A percentile compares a stretch with the other conserved stretches of the same genome.
These are phyloP conservation scores for Auriscalpium orientale DNA, from an alignment of 768 basidiomycete species.

Conservation along the genomic window DNA sequence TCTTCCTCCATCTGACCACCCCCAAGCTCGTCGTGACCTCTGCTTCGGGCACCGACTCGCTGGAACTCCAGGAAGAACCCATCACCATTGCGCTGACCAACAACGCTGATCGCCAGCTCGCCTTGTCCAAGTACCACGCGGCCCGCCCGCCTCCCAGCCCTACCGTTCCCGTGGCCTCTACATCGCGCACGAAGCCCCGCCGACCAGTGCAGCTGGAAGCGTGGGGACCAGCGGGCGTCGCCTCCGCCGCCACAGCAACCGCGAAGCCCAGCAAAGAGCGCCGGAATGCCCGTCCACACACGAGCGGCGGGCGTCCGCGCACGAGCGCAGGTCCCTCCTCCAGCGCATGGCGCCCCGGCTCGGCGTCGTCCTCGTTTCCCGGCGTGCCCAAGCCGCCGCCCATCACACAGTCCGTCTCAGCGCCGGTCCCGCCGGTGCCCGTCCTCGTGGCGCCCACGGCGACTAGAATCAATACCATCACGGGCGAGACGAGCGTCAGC, in stretches of 20 bases:
- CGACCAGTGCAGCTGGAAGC: neutral
- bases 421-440: neutral
- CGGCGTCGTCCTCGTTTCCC: neutral
- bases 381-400: too few species aligned
- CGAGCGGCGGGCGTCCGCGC: neutral
- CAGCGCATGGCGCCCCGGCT: slow-evolving; percentile 2
- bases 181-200: neutral
- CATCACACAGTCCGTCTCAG: neutral
- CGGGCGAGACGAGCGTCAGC: slow-evolving; percentile 20
- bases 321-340: neutral
- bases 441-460: neutral
- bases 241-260: neutral
- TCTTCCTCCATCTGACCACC: slow-evolving; percentile 31
- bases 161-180: slow-evolving; percentile 14
- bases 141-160: slow-evolving; percentile 11
- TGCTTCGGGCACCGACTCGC: slow-evolving; percentile 45
- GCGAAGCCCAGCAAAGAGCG: slow-evolving; percentile 1
- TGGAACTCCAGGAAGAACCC: slow-evolving; percentile 66
- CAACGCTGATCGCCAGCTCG: slow-evolving; percentile 58
- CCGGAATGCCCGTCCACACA: neutral
- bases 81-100: slow-evolving; percentile 62
- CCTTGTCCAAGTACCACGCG: slow-evolving; percentile 49
- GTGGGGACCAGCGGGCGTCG: neutral
- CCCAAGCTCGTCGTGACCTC: slow-evolving; percentile 37
- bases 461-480: neutral